Percentiles rank a stretch among this genome's conserved stretches.
Conservation (phyloP, 768 basidiomycete species). For the Solioccasus polychromus region DNA sequence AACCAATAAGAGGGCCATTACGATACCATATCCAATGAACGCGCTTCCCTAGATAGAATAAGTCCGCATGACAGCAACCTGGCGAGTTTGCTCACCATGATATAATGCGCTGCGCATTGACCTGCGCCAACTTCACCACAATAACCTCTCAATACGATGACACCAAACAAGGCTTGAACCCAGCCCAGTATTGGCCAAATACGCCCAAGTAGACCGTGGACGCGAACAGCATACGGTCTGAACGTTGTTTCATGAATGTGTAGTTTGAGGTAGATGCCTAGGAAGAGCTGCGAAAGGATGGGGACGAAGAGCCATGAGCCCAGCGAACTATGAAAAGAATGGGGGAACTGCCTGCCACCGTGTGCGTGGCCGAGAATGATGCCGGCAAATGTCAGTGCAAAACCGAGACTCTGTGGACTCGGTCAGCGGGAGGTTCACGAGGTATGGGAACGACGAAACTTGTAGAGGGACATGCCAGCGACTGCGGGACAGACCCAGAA, state of each 20-base stretch:
- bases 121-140: constrained; percentile 70
- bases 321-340: constrained; percentile 71
- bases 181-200: constrained; percentile 82
- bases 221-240: constrained; percentile 65
- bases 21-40: constrained; percentile 82
- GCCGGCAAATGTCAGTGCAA: constrained; percentile 67
- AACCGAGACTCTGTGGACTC: constrained; percentile 53
- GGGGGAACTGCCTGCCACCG: constrained; percentile 70
- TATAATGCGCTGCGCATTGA: constrained; percentile 88
- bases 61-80: constrained; percentile 3
- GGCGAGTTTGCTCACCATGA: constrained; percentile 48
- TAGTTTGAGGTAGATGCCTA: constrained; percentile 89
- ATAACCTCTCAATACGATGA: constrained; percentile 68
- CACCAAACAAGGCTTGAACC: constrained; percentile 88
- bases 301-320: constrained; percentile 53
- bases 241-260: constrained; percentile 80
- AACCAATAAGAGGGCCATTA: constrained; percentile 76
- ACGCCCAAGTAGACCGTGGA: constrained; percentile 82
- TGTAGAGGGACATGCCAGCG: constrained; percentile 91
- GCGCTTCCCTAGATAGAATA: constrained; percentile 58
- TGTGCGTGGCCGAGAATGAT: constrained; percentile 88
- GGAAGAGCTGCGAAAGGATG: constrained; percentile 58
- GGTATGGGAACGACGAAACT: constrained; percentile 24
- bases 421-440: not conserved
- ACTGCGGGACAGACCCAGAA: constrained; percentile 71